phyloP scores from a whole-genome alignment of 2,329 filamentous ascomycete genomes.

The Fusarium napiforme region DNA sequence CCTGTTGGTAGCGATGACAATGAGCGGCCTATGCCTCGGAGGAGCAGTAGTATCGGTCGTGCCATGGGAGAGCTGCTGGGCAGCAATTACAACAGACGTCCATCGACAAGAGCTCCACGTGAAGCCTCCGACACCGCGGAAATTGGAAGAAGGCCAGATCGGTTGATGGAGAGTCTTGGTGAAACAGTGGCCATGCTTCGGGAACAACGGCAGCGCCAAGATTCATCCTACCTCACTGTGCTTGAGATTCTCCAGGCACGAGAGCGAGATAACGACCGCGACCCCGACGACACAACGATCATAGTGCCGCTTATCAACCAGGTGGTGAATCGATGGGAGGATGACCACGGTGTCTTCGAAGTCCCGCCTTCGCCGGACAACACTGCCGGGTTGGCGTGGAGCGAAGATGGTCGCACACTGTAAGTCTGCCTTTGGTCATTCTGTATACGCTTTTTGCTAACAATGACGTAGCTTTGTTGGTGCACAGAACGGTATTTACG shows the following conservation, averaged over 20 bases:
- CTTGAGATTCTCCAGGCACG: conserved; percentile 53
- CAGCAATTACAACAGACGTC: conserved; percentile 50
- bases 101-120: conserved; percentile 49
- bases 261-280: conserved; percentile 47
- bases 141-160: conserved; percentile 43
- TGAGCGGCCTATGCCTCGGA: conserved; percentile 49
- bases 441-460: conserved; percentile 26
- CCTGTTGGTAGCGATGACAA: conserved; percentile 40
- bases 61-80: conserved; percentile 53
- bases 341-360: conserved; percentile 57
- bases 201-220: conserved; percentile 51
- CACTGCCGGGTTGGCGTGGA: conserved; percentile 72
- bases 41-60: conserved; percentile 51
- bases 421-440: conserved; percentile 52
- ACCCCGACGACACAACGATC: conserved; percentile 52
- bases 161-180: conserved; percentile 50
- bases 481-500: conserved; percentile 79
- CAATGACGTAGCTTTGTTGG: conserved; percentile 64
- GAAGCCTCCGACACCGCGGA: conserved; percentile 42
- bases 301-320: conserved; percentile 53
- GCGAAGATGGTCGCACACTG: conserved; percentile 68
- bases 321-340: conserved; percentile 52
- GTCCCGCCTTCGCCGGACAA: conserved; percentile 63
- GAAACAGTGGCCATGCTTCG: conserved; percentile 52
- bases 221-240: conserved; percentile 51